phyloP scores from a whole-genome alignment of 2,329 filamentous ascomycete genomes.

The Canariomyces notabilis region DNA sequence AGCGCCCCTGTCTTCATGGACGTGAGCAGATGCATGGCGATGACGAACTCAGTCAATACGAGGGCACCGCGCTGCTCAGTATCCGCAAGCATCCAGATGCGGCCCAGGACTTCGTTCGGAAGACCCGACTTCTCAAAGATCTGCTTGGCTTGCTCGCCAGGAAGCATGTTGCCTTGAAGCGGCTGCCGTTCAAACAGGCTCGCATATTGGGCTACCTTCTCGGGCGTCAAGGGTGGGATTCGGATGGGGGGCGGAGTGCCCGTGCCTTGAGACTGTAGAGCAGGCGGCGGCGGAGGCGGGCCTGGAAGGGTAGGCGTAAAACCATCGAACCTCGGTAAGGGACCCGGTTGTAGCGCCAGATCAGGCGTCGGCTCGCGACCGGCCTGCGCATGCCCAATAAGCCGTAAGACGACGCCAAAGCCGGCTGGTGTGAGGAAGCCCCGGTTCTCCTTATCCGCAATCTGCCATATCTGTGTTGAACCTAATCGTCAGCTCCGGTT shows the following conservation, averaged over 20 bases:
- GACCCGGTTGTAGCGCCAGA: slow-evolving; percentile 77
- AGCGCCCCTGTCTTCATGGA: slow-evolving; percentile 83
- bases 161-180: slow-evolving; percentile 65
- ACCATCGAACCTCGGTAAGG: slow-evolving; percentile 89
- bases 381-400: slow-evolving; percentile 94
- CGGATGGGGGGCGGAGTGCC: slow-evolving; percentile 66
- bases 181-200: slow-evolving; percentile 87
- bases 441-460: slow-evolving; percentile 93
- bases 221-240: slow-evolving; percentile 80
- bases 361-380: slow-evolving; percentile 76
- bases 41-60: slow-evolving; percentile 86
- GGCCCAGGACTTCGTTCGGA: slow-evolving; percentile 84
- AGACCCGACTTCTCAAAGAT: slow-evolving; percentile 93
- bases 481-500: slow-evolving; percentile 24
- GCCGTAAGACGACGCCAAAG: slow-evolving; percentile 85
- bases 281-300: slow-evolving; percentile 40
- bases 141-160: slow-evolving; percentile 80
- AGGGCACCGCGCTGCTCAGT: slow-evolving; percentile 87
- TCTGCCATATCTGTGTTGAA: slow-evolving; percentile 85
- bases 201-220: slow-evolving; percentile 85
- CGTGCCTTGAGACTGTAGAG: slow-evolving; percentile 50
- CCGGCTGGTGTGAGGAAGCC: slow-evolving; percentile 88
- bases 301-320: slow-evolving; percentile 41
- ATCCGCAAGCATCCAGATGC: slow-evolving; percentile 93
- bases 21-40: slow-evolving; percentile 94